Percentiles rank a stretch among this genome's conserved stretches.
phyloP scores from a whole-genome alignment of 2,329 filamentous ascomycete genomes.

The Trichoderma polysporum region DNA sequence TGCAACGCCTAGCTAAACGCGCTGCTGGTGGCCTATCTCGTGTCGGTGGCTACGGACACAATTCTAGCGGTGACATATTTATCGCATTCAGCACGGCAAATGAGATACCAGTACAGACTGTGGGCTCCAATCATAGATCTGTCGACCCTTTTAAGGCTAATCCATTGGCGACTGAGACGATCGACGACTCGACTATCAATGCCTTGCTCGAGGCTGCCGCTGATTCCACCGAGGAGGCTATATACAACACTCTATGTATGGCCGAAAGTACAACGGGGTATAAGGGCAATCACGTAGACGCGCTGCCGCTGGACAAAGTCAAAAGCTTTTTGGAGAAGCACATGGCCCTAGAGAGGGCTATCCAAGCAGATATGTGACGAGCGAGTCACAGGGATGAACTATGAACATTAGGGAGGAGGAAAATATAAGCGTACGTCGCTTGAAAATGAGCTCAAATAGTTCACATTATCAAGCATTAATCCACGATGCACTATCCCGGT shows the following conservation, averaged over 20 bases:
- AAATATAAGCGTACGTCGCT: no score
- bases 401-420: background rate
- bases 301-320: slow-evolving; percentile 47
- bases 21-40: slow-evolving; percentile 57
- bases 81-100: slow-evolving; percentile 61
- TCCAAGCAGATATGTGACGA: background rate
- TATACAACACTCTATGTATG: slow-evolving; percentile 63
- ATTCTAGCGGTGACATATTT: slow-evolving; percentile 61
- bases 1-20: slow-evolving; percentile 55
- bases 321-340: slow-evolving; percentile 44
- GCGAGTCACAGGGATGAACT: background rate
- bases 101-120: slow-evolving; percentile 30
- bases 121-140: slow-evolving; percentile 24
- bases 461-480: background rate
- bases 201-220: slow-evolving; percentile 60
- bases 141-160: slow-evolving; percentile 44
- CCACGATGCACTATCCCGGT: no score
- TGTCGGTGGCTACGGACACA: slow-evolving; percentile 58
- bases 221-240: slow-evolving; percentile 64
- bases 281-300: slow-evolving; percentile 49
- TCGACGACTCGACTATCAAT: slow-evolving; percentile 61
- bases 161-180: slow-evolving; percentile 31
- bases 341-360: background rate
- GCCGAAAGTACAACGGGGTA: slow-evolving; percentile 59
- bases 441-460: no score